Percentiles rank a stretch among this genome's conserved stretches.
Evolutionary conservation across 139 green algal genomes (phyloP).

Genomic region (Zygnema cylindricum): DNA sequence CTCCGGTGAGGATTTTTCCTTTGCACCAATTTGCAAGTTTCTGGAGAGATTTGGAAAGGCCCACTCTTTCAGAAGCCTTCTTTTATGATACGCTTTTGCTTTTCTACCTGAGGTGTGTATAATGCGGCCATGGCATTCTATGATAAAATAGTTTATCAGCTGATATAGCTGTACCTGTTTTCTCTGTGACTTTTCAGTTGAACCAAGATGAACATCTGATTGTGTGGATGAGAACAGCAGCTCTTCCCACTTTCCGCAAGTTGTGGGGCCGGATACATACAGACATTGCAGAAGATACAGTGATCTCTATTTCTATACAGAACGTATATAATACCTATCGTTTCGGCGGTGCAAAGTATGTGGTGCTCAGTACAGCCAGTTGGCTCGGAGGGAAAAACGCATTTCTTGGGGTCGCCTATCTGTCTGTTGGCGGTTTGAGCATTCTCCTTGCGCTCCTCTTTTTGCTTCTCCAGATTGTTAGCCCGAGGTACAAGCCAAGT

Average conservation of each 20-base stretch:
- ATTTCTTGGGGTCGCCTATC: constrained; percentile 74
- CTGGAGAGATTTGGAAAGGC: too few relatives aligned
- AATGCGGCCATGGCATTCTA: too few relatives aligned
- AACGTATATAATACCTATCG: constrained; percentile 85
- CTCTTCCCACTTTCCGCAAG: constrained; percentile 73
- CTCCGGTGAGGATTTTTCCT: neutral
- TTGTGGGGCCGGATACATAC: constrained; percentile 75
- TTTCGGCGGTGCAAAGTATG: constrained; percentile 57
- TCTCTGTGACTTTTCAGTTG: too few relatives aligned
- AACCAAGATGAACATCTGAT: constrained; percentile 88
- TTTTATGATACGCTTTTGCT: too few relatives aligned
- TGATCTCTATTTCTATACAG: constrained; percentile 66
- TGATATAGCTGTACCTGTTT: too few relatives aligned
- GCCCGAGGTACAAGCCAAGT: constrained; percentile 41
- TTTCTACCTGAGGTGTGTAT: too few relatives aligned
- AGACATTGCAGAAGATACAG: constrained; percentile 53
- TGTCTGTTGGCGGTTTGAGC: constrained; percentile 67
- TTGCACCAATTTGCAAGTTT: neutral
- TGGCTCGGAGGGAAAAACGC: constrained; percentile 83
- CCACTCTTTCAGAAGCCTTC: too few relatives aligned
- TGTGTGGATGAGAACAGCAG: constrained; percentile 91
- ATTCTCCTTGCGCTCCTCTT: constrained; percentile 51
- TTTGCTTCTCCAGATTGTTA: constrained; percentile 51
- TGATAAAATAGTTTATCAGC: too few relatives aligned
- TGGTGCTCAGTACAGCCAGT: constrained; percentile 73